These are phyloP conservation scores for Cladosporium oxysporum DNA, from an alignment of 2,329 filamentous ascomycete species.

Conservation along the genomic window DNA sequence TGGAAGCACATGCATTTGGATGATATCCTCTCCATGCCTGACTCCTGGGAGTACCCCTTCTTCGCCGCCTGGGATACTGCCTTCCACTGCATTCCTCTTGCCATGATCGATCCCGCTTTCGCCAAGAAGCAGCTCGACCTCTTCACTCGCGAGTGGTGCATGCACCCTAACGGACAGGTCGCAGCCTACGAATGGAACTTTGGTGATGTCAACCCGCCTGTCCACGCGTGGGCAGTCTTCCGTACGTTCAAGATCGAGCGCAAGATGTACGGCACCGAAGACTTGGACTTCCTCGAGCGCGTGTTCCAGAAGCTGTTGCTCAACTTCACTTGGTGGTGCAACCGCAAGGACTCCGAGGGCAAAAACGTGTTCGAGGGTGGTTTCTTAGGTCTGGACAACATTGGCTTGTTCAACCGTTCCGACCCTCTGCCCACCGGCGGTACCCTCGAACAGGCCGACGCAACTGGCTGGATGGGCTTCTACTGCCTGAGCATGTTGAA, in stretches of 20 bases:
- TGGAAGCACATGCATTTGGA: conserved; percentile 97
- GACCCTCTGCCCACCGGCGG: conserved; percentile 93
- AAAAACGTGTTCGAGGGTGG: conserved; percentile 98
- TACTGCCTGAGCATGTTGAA: conserved; percentile 97
- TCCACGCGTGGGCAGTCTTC: conserved; percentile 95
- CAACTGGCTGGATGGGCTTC: conserved; percentile 98
- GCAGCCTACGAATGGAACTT: conserved; percentile 98
- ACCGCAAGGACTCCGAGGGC: conserved; percentile 88
- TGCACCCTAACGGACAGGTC: conserved; percentile 94
- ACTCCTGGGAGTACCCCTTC: conserved; percentile 98
- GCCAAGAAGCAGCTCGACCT: conserved; percentile 97
- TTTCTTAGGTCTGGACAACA: conserved; percentile 94
- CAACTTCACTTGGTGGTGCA: conserved; percentile 99
- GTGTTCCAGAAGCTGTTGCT: conserved; percentile 94
- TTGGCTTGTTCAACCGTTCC: conserved; percentile 94
- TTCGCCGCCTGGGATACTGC: conserved; percentile 97
- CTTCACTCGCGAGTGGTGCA: conserved; percentile 97
- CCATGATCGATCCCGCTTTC: conserved; percentile 97
- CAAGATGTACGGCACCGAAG: conserved; percentile 92
- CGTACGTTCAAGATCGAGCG: conserved; percentile 97
- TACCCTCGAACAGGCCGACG: conserved; percentile 92
- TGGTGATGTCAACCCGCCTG: conserved; percentile 92
- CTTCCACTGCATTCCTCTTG: conserved; percentile 92
- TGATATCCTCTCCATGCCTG: conserved; percentile 94
- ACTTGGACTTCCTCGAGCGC: conserved; percentile 91